Conservation (phyloP, 2,329 filamentous ascomycete species). For the Shiraia bambusicola region DNA sequence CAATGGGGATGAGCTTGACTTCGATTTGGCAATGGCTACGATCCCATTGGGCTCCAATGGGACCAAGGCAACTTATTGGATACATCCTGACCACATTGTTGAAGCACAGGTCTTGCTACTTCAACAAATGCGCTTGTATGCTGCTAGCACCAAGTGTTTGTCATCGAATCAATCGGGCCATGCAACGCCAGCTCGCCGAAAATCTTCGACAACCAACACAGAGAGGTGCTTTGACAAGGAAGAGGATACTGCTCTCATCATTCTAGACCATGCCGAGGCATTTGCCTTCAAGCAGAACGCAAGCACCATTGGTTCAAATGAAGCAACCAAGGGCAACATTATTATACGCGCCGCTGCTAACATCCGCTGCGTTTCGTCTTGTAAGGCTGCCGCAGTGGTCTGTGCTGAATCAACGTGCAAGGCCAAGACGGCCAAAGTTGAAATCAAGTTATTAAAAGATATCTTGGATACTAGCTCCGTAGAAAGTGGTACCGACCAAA, state of each 20-base stretch:
- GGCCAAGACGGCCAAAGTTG: conserved; percentile 40
- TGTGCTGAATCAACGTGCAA: conserved; percentile 15
- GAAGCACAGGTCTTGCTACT: conserved; percentile 56
- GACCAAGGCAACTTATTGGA: conserved; percentile 54
- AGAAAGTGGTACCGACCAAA: conserved; percentile 12
- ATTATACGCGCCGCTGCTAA: conserved; percentile 36
- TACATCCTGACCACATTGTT: conserved; percentile 56
- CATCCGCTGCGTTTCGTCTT: conserved; percentile 39
- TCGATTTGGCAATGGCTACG: conserved; percentile 53
- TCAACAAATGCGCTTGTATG: conserved; percentile 50
- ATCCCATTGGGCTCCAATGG: conserved; percentile 50
- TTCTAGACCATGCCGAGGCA: conserved; percentile 51
- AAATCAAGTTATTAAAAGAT: conserved; percentile 45
- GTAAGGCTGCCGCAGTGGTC: conserved; percentile 36
- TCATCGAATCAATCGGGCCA: conserved; percentile 20
- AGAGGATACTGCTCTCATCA: conserved; percentile 45
- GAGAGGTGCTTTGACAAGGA: conserved; percentile 33
- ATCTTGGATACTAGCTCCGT: conserved; percentile 39
- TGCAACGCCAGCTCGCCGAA: conserved; percentile 28
- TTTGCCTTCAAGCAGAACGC: conserved; percentile 51
- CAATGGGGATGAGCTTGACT: conserved; percentile 47
- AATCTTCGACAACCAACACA: conserved; percentile 25
- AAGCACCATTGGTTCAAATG: conserved; percentile 47
- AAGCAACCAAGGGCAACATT: conserved; percentile 35
- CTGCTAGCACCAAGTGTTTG: conserved; percentile 20